A percentile compares a stretch with the other conserved stretches of the same genome.
Conservation (phyloP, 2,329 filamentous ascomycete genomes). For the Simplicillium sp. region DNA sequence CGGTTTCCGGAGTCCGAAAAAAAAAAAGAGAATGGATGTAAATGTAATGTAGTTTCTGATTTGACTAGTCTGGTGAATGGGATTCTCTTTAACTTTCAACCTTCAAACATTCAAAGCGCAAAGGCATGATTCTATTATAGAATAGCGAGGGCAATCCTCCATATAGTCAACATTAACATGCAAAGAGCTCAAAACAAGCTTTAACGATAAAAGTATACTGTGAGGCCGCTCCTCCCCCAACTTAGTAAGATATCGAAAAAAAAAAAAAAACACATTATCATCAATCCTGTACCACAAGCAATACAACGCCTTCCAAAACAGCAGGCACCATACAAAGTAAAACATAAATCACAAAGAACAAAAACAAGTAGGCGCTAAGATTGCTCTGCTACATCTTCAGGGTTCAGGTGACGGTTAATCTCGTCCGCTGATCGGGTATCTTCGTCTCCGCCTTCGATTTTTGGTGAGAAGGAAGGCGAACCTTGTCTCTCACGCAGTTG, state of each 20-base stretch:
- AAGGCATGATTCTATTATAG: too few relatives aligned
- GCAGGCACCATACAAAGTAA: conserved; percentile 4
- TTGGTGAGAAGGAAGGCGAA: conserved; percentile 19
- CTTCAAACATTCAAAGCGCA: too few relatives aligned
- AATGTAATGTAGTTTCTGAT: conserved; percentile 1
- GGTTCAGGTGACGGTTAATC: conserved; percentile 43
- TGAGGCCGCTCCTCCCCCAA: too few relatives aligned
- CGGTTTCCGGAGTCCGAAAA: conserved; percentile 6
- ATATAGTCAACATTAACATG: too few relatives aligned
- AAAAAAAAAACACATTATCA: not conserved
- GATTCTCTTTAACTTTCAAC: too few relatives aligned
- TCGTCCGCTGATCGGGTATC: conserved; percentile 40
- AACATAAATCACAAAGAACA: conserved; percentile 1
- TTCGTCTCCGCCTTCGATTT: conserved; percentile 28
- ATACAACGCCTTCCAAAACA: not conserved
- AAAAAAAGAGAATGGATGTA: conserved; percentile 3
- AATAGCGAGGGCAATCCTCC: too few relatives aligned
- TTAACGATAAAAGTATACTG: too few relatives aligned
- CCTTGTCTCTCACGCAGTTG: conserved; percentile 26
- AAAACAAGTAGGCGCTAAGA: conserved; percentile 10
- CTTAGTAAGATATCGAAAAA: not conserved
- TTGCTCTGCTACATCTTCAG: conserved; percentile 18
- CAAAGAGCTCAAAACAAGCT: too few relatives aligned
- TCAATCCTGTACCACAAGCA: not conserved
- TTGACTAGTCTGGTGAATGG: conserved; percentile 9